Conservation (phyloP, 2,329 filamentous ascomycete species). For the Aspergillus tubingensis region DNA sequence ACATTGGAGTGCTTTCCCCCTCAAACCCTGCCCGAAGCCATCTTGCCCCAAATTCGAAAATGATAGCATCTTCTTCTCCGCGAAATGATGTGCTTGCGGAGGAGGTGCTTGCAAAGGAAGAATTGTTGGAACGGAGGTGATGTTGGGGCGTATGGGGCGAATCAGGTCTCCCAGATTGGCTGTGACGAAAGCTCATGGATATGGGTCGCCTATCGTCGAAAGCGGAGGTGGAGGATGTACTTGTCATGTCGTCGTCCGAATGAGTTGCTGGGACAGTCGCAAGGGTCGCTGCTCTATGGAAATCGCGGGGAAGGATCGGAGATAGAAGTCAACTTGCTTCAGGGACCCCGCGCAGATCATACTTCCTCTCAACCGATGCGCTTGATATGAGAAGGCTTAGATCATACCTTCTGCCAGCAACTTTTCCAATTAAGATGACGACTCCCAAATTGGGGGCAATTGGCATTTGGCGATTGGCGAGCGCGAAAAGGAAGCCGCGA, state of each 20-base stretch:
- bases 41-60: constrained; percentile 80
- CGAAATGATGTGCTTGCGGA: constrained; percentile 61
- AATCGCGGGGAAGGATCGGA: constrained; percentile 18
- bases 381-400: background rate
- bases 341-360: constrained; percentile 9
- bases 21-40: constrained; percentile 82
- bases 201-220: constrained; percentile 10
- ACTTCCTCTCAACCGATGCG: constrained; percentile 10
- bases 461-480: background rate
- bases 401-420: constrained; percentile 3
- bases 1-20: constrained; percentile 74
- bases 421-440: background rate
- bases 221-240: constrained; percentile 19
- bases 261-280: background rate
- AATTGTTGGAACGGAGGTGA: constrained; percentile 51
- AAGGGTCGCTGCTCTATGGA: constrained; percentile 2
- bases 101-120: constrained; percentile 55
- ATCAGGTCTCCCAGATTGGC: constrained; percentile 37
- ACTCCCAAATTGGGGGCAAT: background rate
- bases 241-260: constrained; percentile 19
- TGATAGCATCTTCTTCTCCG: constrained; percentile 78
- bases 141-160: constrained; percentile 63
- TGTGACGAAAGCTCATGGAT: constrained; percentile 34
- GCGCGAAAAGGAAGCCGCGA: constrained; percentile 4
- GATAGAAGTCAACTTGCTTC: constrained; percentile 8